Evolutionary conservation across 2,329 filamentous ascomycete genomes (phyloP).

Genomic region (Fusarium sp.): DNA sequence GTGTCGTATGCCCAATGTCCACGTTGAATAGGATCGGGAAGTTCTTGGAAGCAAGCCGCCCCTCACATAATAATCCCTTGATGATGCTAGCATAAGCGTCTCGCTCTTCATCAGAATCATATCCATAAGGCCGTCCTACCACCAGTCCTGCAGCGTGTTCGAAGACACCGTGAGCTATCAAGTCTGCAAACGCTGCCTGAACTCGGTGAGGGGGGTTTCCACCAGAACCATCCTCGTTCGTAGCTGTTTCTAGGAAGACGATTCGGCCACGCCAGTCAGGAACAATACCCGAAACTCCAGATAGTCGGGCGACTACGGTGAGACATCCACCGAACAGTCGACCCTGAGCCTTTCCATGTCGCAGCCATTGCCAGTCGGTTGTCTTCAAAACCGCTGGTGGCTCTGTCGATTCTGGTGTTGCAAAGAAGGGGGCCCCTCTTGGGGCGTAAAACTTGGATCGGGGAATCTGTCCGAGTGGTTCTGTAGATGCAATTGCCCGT

Average conservation of each 20-base stretch:
- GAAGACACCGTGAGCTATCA: constrained; percentile 53
- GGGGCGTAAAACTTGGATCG: constrained; percentile 46
- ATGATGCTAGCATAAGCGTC: constrained; percentile 44
- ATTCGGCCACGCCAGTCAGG: constrained; percentile 50
- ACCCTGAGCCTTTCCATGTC: constrained; percentile 49
- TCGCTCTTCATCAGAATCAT: constrained; percentile 44
- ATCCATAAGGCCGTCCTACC: constrained; percentile 52
- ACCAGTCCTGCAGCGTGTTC: constrained; percentile 52
- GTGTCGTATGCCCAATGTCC: constrained; percentile 54
- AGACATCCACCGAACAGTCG: constrained; percentile 54
- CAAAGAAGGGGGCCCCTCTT: constrained; percentile 28
- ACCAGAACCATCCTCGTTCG: constrained; percentile 39
- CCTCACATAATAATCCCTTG: constrained; percentile 47
- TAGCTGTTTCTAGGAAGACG: constrained; percentile 53
- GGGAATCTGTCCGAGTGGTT: constrained; percentile 44
- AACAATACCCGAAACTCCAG: constrained; percentile 44
- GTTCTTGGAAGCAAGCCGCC: constrained; percentile 38
- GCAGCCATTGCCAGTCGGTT: constrained; percentile 49
- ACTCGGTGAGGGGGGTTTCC: constrained; percentile 41
- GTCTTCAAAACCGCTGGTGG: constrained; percentile 42
- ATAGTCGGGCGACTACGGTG: constrained; percentile 50
- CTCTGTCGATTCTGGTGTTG: constrained; percentile 34
- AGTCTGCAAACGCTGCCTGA: constrained; percentile 49
- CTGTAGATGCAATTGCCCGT: constrained; percentile 38
- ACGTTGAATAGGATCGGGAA: constrained; percentile 54